Base-by-base conservation (phyloP, 192 early-diverging fungal genomes). In the Backusella westeae region DNA sequence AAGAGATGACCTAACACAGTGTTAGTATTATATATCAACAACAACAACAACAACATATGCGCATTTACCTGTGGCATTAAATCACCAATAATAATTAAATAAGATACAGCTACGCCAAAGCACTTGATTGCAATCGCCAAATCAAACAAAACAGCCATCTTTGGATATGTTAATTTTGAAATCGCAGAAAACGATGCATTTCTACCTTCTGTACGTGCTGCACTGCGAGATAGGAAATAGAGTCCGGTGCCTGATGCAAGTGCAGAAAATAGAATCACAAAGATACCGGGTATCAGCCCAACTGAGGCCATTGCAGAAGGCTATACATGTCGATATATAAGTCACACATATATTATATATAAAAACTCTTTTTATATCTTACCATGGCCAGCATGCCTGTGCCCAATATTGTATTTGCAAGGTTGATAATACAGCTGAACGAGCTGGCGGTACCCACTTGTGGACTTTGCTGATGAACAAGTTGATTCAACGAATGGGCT, bases 301-400 rank as follows among this genome's bases (percentile, higher is more conserved):
- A 94, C 88, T 7, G 93, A 81, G 1, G 95, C 93, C 59, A 99
- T 81, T 9, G 96, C 96, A 46, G 89, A 88, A 23, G 97, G 95
- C 91, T 94, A 78, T 94, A 78, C 23, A 69, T 53, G 1, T 53
- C 6, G 6, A 53, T 53, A 53, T 4, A 21, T 7, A 19, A 26
- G 8, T 9, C 38, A 39, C 38, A 39, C 7, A 39, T 39, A 39
- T 39, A 39, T 39, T 39, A 39, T 39, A 29, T 10, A 9, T 39
- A 6, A 1, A 39, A 0, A 1, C 0, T 9, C 38, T 39, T 10
- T 39, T 10, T 39, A 6, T 39, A 44, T 17, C 42, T 59, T 86
- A 93, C 92, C 98, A 99, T 97, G 39, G 97, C 97, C 32, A 99
- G 85, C 95, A 99, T 97, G 4, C 97, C 98, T 53, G 93, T 91